Conservation (phyloP, 306 rosid species). For the Acacia confusa region DNA sequence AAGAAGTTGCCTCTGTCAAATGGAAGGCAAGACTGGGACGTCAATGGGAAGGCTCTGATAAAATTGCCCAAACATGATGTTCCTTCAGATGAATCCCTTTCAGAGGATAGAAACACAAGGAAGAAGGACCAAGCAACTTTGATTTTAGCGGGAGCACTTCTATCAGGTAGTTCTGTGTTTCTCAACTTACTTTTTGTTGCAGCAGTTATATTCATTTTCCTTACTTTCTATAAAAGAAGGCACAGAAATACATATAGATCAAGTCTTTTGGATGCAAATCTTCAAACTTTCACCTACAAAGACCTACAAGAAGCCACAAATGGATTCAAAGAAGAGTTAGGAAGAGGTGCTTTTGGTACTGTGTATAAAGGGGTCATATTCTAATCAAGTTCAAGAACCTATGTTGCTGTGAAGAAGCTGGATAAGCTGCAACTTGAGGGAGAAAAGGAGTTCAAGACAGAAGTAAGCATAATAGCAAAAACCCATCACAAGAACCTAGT, state of each 20-base stretch:
- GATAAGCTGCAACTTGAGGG: slow-evolving; percentile 40
- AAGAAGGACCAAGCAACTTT: slow-evolving; percentile 9
- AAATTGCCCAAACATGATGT: background rate
- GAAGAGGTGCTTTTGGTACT: slow-evolving; percentile 32
- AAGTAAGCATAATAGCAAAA: slow-evolving; percentile 34
- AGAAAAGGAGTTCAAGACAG: slow-evolving; percentile 44
- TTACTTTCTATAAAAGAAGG: slow-evolving; percentile 14
- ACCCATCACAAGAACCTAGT: slow-evolving; percentile 40
- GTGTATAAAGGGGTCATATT: slow-evolving; percentile 37
- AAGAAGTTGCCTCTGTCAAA: slow-evolving; percentile 50
- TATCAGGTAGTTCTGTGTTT: slow-evolving; percentile 33
- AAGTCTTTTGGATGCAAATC: slow-evolving; percentile 8
- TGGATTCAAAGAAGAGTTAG: slow-evolving; percentile 34
- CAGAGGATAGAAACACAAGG: background rate
- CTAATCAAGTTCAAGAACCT: slow-evolving; percentile 4
- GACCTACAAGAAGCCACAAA: slow-evolving; percentile 29
- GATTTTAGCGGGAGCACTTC: slow-evolving; percentile 23
- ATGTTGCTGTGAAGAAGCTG: slow-evolving; percentile 50
- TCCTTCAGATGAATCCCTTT: background rate
- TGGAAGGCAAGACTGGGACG: slow-evolving; percentile 30
- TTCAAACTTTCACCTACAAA: slow-evolving; percentile 1
- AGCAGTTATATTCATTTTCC: slow-evolving; percentile 16
- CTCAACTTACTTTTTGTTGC: slow-evolving; percentile 23
- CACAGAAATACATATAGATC: background rate
- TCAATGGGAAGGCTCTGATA: slow-evolving; percentile 15